Conservation (phyloP, 306 rosid genomes). For the Rosa lucieae region DNA sequence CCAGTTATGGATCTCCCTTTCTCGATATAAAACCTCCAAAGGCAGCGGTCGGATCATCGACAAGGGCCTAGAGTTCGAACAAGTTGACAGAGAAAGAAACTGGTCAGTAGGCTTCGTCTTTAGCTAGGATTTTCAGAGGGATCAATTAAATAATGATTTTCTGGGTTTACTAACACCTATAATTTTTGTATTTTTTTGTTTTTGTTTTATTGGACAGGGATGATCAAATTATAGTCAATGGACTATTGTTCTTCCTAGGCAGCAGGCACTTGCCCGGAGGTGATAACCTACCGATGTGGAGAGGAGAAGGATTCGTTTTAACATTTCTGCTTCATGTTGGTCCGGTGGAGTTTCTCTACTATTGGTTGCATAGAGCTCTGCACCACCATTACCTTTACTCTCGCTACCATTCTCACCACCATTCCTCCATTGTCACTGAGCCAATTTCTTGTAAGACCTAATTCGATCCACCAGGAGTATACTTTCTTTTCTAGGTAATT, state of each 20-base stretch:
- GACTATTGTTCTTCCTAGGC: conserved; percentile 9
- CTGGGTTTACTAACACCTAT: not conserved
- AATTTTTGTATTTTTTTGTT: not conserved
- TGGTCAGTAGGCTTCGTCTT: too few relatives aligned
- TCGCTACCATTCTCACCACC: conserved; percentile 57
- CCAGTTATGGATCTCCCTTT: too few relatives aligned
- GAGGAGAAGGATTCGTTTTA: conserved; percentile 30
- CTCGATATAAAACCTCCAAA: too few relatives aligned
- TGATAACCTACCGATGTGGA: conserved; percentile 28
- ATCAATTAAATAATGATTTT: too few relatives aligned
- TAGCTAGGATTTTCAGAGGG: too few relatives aligned
- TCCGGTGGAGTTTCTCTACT: conserved; percentile 44
- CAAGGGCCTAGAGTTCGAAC: too few relatives aligned
- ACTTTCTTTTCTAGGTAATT: not conserved
- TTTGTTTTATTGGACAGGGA: conserved; percentile 31
- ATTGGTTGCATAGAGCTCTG: conserved; percentile 56
- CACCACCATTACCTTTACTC: conserved; percentile 54
- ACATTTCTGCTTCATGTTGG: conserved; percentile 36
- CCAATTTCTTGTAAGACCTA: conserved; percentile 43
- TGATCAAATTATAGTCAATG: conserved; percentile 44
- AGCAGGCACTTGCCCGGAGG: not conserved
- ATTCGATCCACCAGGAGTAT: not conserved
- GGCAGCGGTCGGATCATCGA: too few relatives aligned
- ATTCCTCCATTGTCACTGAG: conserved; percentile 51
- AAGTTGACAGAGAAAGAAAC: too few relatives aligned